These are phyloP conservation scores for Diophrys appendiculata DNA, from an alignment of 73 alveolate genomes.

Conservation along the genomic window DNA sequence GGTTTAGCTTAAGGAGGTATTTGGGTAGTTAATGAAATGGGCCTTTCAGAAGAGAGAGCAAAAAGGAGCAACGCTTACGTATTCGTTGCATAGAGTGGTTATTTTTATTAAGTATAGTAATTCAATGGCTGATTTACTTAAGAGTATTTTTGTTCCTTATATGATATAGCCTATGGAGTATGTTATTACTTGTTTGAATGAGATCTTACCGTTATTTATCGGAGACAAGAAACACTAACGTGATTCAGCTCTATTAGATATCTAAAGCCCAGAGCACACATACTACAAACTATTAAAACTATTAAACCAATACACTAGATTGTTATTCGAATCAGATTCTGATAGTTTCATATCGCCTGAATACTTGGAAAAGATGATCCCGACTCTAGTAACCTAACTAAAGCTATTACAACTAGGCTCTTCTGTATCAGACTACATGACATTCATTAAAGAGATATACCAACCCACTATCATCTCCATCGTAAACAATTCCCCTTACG, in stretches of 20 bases:
- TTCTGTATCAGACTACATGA: slow-evolving; percentile 4
- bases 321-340: neutral
- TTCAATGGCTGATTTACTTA: slow-evolving; percentile 2
- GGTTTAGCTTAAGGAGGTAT: slow-evolving; percentile 47
- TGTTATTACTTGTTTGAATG: neutral
- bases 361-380: neutral
- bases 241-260: neutral
- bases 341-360: neutral
- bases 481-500: slow-evolving; percentile 7
- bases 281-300: neutral
- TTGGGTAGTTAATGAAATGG: slow-evolving; percentile 56
- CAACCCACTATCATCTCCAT: neutral
- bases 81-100: slow-evolving; percentile 20
- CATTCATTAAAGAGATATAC: neutral
- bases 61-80: neutral
- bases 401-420: neutral
- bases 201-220: neutral
- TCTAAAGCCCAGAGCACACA: neutral
- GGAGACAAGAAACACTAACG: neutral
- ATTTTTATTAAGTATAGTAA: slow-evolving; percentile 25
- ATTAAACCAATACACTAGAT: neutral
- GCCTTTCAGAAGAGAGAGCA: slow-evolving; percentile 21
- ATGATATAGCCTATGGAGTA: neutral
- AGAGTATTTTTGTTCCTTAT: slow-evolving; percentile 19
- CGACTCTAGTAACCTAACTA: slow-evolving; percentile 1